Evolutionary conservation across 2,329 filamentous ascomycete genomes (phyloP).

Genomic region (Hypomyces rosellus): DNA sequence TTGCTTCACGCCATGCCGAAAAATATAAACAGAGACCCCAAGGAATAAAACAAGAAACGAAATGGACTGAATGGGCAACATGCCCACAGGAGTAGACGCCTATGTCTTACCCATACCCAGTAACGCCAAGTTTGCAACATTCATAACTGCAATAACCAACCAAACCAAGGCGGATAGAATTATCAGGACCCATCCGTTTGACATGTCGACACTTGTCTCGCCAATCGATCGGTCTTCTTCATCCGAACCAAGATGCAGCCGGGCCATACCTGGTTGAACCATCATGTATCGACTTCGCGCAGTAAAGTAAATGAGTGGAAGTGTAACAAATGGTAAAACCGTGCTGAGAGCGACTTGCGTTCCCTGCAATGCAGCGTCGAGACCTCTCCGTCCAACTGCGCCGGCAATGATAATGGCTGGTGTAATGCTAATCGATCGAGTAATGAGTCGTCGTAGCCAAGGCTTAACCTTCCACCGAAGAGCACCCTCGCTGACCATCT

Average conservation of each 20-base stretch:
- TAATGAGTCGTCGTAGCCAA: conserved; percentile 73
- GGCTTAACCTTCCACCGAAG: conserved; percentile 67
- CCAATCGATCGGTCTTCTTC: conserved; percentile 10
- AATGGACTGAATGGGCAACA: not conserved
- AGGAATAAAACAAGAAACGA: not conserved
- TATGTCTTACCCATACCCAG: conserved; percentile 34
- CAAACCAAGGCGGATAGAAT: conserved; percentile 56
- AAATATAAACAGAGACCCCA: not conserved
- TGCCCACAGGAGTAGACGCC: not conserved
- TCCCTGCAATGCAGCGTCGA: conserved; percentile 66
- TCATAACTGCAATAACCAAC: conserved; percentile 70
- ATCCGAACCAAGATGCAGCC: conserved; percentile 25
- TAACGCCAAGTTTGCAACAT: conserved; percentile 68
- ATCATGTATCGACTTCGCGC: conserved; percentile 76
- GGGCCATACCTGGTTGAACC: conserved; percentile 43
- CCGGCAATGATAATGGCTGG: conserved; percentile 79
- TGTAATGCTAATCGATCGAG: conserved; percentile 71
- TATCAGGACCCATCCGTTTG: conserved; percentile 62
- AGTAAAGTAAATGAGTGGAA: conserved; percentile 81
- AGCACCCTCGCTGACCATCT: conserved; percentile 83
- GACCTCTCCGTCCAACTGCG: conserved; percentile 63
- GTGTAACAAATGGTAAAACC: conserved; percentile 74
- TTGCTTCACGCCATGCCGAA: conserved; percentile 3
- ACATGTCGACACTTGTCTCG: conserved; percentile 50
- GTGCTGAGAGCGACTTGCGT: conserved; percentile 74